phyloP scores from a whole-genome alignment of 352 stramenopile species.

The Globisporangium ultimum region DNA sequence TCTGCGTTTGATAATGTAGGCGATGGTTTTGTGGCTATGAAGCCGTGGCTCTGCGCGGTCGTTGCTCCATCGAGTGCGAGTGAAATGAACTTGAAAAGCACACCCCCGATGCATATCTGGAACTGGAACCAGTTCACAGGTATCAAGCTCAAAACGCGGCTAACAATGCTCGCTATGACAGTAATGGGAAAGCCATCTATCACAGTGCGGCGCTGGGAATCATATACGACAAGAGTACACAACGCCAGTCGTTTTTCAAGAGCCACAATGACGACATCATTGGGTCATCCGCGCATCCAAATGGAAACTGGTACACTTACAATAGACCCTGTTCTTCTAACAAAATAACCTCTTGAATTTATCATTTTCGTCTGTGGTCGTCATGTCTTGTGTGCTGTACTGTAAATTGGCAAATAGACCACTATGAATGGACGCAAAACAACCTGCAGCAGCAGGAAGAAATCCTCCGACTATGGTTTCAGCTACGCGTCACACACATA shows the following conservation, averaged over 20 bases:
- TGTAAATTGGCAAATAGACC: no score
- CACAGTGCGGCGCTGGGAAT: conserved; percentile 76
- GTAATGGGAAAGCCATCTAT: conserved; percentile 60
- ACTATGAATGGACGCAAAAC: no score
- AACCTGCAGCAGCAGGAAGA: no score
- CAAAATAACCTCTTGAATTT: no score
- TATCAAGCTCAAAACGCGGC: conserved; percentile 70
- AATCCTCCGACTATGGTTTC: no score
- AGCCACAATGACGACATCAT: conserved; percentile 85
- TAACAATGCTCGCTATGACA: conserved; percentile 79
- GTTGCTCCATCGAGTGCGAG: conserved; percentile 57
- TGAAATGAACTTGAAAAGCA: conserved; percentile 25
- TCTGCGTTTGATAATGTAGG: conserved; percentile 40
- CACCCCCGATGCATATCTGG: conserved; percentile 39
- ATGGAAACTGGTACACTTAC: no score
- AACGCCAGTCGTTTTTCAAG: conserved; percentile 55
- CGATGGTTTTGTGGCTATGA: conserved; percentile 90
- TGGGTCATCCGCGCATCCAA: conserved; percentile 74
- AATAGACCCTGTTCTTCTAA: no score
- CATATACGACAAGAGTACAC: conserved; percentile 44
- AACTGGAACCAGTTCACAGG: conserved; percentile 68
- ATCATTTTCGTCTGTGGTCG: no score
- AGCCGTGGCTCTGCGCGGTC: conserved; percentile 84
- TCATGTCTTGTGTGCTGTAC: no score
- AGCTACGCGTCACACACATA: no score